A percentile compares a stretch with the other conserved stretches of the same genome.
Conservation (phyloP, 106 monocot species). For the Iris macrosiphon region DNA sequence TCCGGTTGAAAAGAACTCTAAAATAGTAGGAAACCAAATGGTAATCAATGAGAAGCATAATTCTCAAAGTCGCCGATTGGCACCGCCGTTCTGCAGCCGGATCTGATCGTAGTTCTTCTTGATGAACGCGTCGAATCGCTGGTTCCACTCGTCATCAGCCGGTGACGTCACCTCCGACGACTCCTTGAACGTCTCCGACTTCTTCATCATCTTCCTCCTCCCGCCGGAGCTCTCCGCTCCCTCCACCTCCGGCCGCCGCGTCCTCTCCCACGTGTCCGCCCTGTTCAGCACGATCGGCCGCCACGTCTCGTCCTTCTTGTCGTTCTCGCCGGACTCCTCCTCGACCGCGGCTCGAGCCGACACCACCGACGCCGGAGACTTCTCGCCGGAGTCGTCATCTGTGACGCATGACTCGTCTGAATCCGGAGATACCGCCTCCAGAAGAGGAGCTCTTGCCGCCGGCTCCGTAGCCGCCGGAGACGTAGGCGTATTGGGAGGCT, state of each 20-base stretch:
- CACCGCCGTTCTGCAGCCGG: slow-evolving; percentile 12
- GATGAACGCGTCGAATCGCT: slow-evolving; percentile 60
- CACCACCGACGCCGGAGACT: slow-evolving; percentile 6
- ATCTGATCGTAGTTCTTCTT: slow-evolving; percentile 62
- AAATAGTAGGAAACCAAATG: too few relatives aligned
- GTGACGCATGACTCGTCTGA: slow-evolving; percentile 21
- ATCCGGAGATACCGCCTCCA: not conserved
- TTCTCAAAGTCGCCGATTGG: too few relatives aligned
- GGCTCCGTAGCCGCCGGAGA: not conserved
- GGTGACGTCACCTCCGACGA: slow-evolving; percentile 4
- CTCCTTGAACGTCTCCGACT: slow-evolving; percentile 10
- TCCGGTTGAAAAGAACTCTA: too few relatives aligned
- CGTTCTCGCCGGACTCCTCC: slow-evolving; percentile 3
- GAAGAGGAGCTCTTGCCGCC: not conserved
- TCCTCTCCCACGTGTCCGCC: slow-evolving; percentile 24
- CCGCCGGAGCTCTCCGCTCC: not conserved
- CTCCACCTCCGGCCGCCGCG: slow-evolving; percentile 2
- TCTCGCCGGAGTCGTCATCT: slow-evolving; percentile 14
- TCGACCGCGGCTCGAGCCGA: not conserved
- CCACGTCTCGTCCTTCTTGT: slow-evolving; percentile 44
- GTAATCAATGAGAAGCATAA: too few relatives aligned
- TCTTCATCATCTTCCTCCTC: slow-evolving; percentile 11
- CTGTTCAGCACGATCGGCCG: slow-evolving; percentile 32
- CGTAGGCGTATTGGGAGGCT: not conserved
- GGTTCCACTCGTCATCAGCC: slow-evolving; percentile 46